These are phyloP conservation scores for Erythrophleum ivorense DNA, from an alignment of 331 rosid species.

Conservation along the genomic window DNA sequence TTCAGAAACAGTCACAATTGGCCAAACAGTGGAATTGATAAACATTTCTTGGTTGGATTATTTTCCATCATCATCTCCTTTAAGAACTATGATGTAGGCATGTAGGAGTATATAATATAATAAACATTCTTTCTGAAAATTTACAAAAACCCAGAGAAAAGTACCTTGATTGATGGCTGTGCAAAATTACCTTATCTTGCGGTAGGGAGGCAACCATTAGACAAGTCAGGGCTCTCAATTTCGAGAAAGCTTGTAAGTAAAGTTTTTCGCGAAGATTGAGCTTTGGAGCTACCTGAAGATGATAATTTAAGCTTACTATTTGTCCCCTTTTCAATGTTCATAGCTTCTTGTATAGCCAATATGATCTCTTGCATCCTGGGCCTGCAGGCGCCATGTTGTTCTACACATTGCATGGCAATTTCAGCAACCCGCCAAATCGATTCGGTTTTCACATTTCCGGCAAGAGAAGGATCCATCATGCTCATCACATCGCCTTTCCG, in stretches of 20 bases:
- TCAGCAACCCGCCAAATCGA: constrained; percentile 92
- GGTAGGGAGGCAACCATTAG: constrained; percentile 74
- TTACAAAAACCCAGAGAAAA: constrained; percentile 29
- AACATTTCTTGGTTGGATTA: neutral
- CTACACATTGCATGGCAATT: constrained; percentile 86
- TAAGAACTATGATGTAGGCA: constrained; percentile 17
- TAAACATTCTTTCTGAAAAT: constrained; percentile 21
- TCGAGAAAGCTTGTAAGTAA: constrained; percentile 90
- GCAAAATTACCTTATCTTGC: constrained; percentile 57
- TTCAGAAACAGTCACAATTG: neutral
- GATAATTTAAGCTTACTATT: constrained; percentile 59
- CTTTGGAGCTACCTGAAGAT: constrained; percentile 59
- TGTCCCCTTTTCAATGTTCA: constrained; percentile 69
- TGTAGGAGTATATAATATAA: neutral
- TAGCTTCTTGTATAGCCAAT: constrained; percentile 87
- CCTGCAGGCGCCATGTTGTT: constrained; percentile 79
- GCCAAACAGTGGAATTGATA: neutral
- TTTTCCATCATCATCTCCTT: neutral
- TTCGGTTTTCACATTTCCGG: constrained; percentile 71
- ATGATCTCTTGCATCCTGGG: constrained; percentile 98
- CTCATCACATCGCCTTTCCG: constrained; percentile 84
- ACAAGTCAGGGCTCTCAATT: constrained; percentile 82
- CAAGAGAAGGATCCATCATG: constrained; percentile 70
- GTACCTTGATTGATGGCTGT: neutral
- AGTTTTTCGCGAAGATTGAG: constrained; percentile 85